These are phyloP conservation scores for Fusarium guadeloupense DNA, from an alignment of 2,329 filamentous ascomycete genomes.

Conservation along the genomic window DNA sequence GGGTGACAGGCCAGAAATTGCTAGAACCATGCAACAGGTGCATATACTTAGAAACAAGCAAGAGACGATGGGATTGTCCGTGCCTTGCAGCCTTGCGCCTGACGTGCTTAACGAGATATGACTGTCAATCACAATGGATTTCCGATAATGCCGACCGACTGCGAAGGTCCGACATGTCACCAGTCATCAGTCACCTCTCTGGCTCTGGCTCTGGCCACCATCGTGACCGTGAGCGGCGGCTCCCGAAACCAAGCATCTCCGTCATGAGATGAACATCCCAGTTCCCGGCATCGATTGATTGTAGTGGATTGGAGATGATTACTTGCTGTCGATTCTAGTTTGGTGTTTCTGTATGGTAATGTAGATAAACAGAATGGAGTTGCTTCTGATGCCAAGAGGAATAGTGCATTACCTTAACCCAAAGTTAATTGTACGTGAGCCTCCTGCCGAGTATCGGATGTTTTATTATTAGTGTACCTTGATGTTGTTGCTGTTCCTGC, in stretches of 20 bases:
- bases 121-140: conserved; percentile 16
- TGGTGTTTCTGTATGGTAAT: conserved; percentile 1
- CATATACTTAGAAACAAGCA: conserved; percentile 13
- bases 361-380: background rate
- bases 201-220: conserved; percentile 10
- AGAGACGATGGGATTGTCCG: conserved; percentile 11
- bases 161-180: conserved; percentile 1
- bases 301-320: background rate
- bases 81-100: conserved; percentile 28
- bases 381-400: conserved; percentile 14
- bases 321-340: background rate
- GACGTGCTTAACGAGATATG: conserved; percentile 8
- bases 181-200: no score
- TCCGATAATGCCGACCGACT: conserved; percentile 11
- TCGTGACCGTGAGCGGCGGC: conserved; percentile 4
- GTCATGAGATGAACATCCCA: no score
- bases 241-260: background rate
- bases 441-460: conserved; percentile 23
- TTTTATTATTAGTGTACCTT: conserved; percentile 21
- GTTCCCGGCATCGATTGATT: no score
- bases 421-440: conserved; percentile 24
- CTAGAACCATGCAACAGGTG: conserved; percentile 31
- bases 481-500: conserved; percentile 21
- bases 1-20: conserved; percentile 33
- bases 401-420: conserved; percentile 25